phyloP scores from a whole-genome alignment of 441 rosid species.

The Euphorbia schlechtendalii region DNA sequence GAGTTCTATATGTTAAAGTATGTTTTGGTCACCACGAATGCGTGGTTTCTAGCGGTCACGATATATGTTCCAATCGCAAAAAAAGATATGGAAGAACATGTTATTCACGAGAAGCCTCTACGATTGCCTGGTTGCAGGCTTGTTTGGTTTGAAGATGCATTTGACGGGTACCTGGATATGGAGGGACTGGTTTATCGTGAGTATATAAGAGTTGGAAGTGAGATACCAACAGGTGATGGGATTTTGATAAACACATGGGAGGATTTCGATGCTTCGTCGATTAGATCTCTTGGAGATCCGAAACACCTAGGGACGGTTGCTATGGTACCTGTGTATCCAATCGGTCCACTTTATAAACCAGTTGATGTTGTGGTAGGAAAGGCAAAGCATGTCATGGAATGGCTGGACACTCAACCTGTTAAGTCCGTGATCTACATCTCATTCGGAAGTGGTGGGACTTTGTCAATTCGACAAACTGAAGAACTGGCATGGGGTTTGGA shows the following conservation, averaged over 20 bases:
- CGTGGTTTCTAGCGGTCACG: slow-evolving; percentile 41
- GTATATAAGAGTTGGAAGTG: slow-evolving; percentile 16
- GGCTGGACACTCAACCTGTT: neutral
- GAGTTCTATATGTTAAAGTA: slow-evolving; percentile 40
- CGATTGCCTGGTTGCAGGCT: slow-evolving; percentile 39
- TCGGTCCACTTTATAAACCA: neutral
- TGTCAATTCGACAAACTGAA: neutral
- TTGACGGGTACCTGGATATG: slow-evolving; percentile 11
- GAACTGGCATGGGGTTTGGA: slow-evolving; percentile 6
- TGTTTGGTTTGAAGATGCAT: slow-evolving; percentile 24
- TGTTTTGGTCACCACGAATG: too few species aligned
- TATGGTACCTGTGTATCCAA: too few species aligned
- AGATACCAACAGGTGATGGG: slow-evolving; percentile 21
- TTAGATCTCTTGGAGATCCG: slow-evolving; percentile 15
- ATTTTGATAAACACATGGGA: slow-evolving; percentile 34
- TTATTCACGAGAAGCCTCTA: too few species aligned
- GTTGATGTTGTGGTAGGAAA: neutral
- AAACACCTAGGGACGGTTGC: neutral
- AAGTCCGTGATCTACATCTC: neutral
- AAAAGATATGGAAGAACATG: too few species aligned
- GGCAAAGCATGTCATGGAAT: neutral
- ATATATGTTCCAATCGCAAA: too few species aligned
- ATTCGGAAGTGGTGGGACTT: slow-evolving; percentile 2
- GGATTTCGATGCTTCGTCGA: slow-evolving; percentile 27
- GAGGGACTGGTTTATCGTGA: neutral